Evolutionary conservation across 169 alveolate species (phyloP).

Genomic region (Eimeria sp.): DNA sequence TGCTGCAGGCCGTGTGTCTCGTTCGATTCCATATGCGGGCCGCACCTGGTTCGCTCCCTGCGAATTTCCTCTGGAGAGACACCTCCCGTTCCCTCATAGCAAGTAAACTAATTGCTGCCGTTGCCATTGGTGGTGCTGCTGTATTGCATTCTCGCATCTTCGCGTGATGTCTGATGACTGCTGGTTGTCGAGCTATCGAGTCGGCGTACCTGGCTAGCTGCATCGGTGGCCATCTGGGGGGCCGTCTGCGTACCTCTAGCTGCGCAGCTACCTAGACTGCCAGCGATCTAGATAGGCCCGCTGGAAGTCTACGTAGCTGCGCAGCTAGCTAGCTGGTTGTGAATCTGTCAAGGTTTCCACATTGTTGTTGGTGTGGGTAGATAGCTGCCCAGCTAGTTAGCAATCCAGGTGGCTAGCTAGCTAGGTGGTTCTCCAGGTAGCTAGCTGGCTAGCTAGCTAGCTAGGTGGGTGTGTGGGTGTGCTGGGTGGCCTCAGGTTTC

Average conservation of each 20-base stretch:
- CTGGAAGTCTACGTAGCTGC: not conserved
- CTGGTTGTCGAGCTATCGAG: too few species aligned
- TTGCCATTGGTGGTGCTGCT: not conserved
- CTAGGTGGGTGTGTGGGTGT: not conserved
- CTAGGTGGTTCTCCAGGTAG: too few species aligned
- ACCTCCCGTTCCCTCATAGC: constrained; percentile 66
- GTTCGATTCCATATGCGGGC: constrained; percentile 77
- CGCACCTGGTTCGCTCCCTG: constrained; percentile 76
- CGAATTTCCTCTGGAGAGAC: constrained; percentile 46
- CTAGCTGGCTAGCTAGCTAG: too few species aligned
- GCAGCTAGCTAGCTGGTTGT: not conserved
- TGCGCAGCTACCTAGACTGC: not conserved
- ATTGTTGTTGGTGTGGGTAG: not conserved
- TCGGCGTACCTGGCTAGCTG: not conserved
- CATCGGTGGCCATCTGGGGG: not conserved
- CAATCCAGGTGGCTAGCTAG: too few species aligned
- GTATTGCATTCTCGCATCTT: too few species aligned
- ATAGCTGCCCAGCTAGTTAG: not conserved
- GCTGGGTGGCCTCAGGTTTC: not conserved
- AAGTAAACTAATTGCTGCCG: not conserved
- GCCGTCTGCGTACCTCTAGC: not conserved
- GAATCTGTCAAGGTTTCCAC: not conserved
- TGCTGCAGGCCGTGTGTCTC: not conserved
- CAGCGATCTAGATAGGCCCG: too few species aligned
- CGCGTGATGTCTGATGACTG: too few species aligned